Conservation (phyloP, 352 stramenopile genomes). For the Albugo candida region DNA sequence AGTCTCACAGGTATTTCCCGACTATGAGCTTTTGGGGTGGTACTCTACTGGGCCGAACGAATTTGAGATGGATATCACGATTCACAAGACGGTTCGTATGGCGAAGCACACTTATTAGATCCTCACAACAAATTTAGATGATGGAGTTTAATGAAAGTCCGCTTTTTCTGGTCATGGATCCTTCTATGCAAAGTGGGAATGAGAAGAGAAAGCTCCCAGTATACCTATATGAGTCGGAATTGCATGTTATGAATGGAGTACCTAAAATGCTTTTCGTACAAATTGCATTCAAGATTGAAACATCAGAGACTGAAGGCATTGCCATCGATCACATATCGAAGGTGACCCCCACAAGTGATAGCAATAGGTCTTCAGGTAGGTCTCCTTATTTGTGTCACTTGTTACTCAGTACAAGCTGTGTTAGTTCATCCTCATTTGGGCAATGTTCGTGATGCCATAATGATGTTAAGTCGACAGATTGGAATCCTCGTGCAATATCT, state of each 20-base stretch:
- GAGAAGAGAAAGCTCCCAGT: slow-evolving; percentile 81
- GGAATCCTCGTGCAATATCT: slow-evolving; percentile 56
- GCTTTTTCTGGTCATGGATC: slow-evolving; percentile 60
- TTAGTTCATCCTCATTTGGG: slow-evolving; percentile 62
- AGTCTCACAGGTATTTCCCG: slow-evolving; percentile 73
- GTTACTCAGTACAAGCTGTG: not conserved
- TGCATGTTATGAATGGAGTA: slow-evolving; percentile 64
- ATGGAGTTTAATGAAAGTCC: slow-evolving; percentile 80
- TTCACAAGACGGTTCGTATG: slow-evolving; percentile 37
- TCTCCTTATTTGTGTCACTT: not conserved
- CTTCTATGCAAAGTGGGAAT: slow-evolving; percentile 22
- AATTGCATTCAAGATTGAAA: slow-evolving; percentile 74
- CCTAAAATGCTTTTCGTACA: slow-evolving; percentile 83
- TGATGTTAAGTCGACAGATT: slow-evolving; percentile 71
- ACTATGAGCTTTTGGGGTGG: slow-evolving; percentile 78
- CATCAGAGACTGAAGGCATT: slow-evolving; percentile 73
- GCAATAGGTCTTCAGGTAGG: slow-evolving; percentile 51
- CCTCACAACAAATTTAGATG: slow-evolving; percentile 18
- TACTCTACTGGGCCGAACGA: slow-evolving; percentile 69
- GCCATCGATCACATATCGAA: slow-evolving; percentile 80
- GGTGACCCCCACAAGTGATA: slow-evolving; percentile 45
- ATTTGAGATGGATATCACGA: slow-evolving; percentile 41
- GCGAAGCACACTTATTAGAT: not conserved
- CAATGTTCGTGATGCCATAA: slow-evolving; percentile 62
- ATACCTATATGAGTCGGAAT: slow-evolving; percentile 65